phyloP scores from a whole-genome alignment of 1,284 basidiomycete genomes.

The Wallemia mellicola region DNA sequence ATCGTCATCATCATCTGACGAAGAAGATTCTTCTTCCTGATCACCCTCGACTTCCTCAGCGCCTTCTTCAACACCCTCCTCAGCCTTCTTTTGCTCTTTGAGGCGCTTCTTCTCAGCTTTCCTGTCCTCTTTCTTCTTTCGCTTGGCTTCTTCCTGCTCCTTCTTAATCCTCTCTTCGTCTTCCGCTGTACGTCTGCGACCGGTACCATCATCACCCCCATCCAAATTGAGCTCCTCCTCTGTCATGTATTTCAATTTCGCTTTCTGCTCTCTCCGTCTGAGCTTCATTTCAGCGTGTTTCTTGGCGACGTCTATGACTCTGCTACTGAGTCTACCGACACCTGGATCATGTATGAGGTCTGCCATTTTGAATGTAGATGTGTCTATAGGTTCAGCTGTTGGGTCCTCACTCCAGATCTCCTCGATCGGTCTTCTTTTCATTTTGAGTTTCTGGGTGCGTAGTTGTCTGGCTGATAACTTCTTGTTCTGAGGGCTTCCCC shows the following conservation, averaged over 20 bases:
- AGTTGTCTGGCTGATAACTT: background rate
- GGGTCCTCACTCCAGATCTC: background rate
- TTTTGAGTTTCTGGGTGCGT: background rate
- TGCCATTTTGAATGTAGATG: conserved; percentile 44
- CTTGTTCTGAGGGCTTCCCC: background rate
- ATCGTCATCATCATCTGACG: conserved; percentile 20
- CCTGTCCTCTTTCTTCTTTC: background rate
- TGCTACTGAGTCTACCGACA: conserved; percentile 38
- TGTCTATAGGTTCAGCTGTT: conserved; percentile 23
- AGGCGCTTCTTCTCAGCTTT: background rate
- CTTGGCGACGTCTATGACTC: conserved; percentile 22
- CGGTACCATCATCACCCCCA: conserved; percentile 3
- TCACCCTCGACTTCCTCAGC: background rate
- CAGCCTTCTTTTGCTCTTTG: conserved; percentile 1
- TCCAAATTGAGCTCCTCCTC: conserved; percentile 2
- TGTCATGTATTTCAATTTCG: conserved; percentile 3
- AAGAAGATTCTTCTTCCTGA: background rate
- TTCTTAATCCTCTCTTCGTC: conserved; percentile 1
- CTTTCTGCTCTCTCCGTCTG: conserved; percentile 25
- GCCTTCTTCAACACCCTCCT: background rate
- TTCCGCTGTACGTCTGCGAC: conserved; percentile 2
- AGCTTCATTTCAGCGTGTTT: conserved; percentile 29
- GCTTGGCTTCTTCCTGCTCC: background rate
- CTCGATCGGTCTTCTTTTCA: background rate
- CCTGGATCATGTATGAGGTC: conserved; percentile 38